A percentile compares a stretch with the other conserved stretches of the same genome.
Conservation (phyloP, 2,329 filamentous ascomycete species). For the Capronia coronata region DNA sequence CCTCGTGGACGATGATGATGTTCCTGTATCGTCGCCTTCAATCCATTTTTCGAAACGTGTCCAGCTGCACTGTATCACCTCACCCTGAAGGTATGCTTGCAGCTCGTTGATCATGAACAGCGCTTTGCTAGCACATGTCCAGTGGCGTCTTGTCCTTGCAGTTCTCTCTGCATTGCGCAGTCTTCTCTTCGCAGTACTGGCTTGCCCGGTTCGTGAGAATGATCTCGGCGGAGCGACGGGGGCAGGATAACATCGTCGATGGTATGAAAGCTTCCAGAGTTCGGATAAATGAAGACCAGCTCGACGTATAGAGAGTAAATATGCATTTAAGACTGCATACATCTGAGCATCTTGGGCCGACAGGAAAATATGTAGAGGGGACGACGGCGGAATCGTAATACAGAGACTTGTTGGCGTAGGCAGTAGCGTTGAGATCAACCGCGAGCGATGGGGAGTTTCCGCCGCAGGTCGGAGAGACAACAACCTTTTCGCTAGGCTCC, state of each 20-base stretch:
- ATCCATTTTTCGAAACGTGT: conserved; percentile 73
- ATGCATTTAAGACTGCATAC: conserved; percentile 81
- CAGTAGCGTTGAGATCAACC: conserved; percentile 48
- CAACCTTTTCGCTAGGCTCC: conserved; percentile 75
- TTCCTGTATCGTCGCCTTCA: conserved; percentile 37
- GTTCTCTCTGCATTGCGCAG: conserved; percentile 58
- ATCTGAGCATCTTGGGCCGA: conserved; percentile 65
- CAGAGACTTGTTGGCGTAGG: conserved; percentile 66
- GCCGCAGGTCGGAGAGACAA: conserved; percentile 57
- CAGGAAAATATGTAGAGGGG: conserved; percentile 82
- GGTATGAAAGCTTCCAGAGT: conserved; percentile 76
- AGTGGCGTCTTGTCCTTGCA: conserved; percentile 68
- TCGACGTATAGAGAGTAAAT: conserved; percentile 75
- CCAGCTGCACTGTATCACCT: conserved; percentile 77
- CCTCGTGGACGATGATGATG: conserved; percentile 26
- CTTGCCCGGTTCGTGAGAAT: conserved; percentile 54
- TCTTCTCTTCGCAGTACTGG: conserved; percentile 56
- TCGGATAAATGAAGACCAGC: conserved; percentile 78
- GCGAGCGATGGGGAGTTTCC: conserved; percentile 40
- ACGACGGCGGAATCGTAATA: conserved; percentile 65
- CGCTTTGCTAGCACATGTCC: conserved; percentile 82
- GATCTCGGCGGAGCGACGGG: conserved; percentile 61
- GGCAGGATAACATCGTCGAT: conserved; percentile 69
- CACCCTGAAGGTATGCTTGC: conserved; percentile 80
- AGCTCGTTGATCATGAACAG: conserved; percentile 86